Conservation (phyloP, 495 filamentous ascomycete species). For the Aspergillus carlsbadensis region DNA sequence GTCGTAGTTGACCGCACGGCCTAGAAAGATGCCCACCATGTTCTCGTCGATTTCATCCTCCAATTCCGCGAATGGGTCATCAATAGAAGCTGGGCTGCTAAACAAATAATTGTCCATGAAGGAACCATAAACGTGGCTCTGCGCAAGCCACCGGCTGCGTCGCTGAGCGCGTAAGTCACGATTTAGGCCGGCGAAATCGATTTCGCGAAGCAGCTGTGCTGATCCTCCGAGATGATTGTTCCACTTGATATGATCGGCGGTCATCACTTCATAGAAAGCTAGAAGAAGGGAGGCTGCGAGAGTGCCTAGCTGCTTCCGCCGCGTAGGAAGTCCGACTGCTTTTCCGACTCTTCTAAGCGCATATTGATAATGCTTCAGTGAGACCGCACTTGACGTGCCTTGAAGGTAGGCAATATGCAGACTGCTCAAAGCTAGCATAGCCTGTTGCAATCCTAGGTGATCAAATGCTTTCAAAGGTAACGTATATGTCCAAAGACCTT, state of each 20-base stretch:
- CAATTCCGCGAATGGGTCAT: constrained; percentile 46
- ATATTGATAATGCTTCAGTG: constrained; percentile 89
- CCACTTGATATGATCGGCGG: constrained; percentile 94
- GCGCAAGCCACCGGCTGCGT: constrained; percentile 28
- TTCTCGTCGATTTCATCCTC: constrained; percentile 41
- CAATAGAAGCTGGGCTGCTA: constrained; percentile 24
- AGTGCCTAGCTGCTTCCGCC: constrained; percentile 76
- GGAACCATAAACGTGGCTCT: constrained; percentile 15
- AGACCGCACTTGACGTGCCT: constrained; percentile 66
- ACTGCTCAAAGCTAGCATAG: constrained; percentile 84
- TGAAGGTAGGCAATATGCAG: constrained; percentile 88
- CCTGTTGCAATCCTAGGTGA: constrained; percentile 82
- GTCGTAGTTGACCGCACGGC: constrained; percentile 46
- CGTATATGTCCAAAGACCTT: constrained; percentile 83
- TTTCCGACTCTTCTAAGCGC: constrained; percentile 74
- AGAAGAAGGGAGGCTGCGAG: constrained; percentile 86
- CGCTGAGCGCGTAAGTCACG: constrained; percentile 62
- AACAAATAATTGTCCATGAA: constrained; percentile 19
- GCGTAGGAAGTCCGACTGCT: constrained; percentile 65
- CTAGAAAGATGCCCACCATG: constrained; percentile 45
- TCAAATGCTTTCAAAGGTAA: constrained; percentile 82
- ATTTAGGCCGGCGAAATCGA: constrained; percentile 72
- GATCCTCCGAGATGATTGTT: constrained; percentile 86
- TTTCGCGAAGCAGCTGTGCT: constrained; percentile 76
- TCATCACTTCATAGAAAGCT: constrained; percentile 92